Conservation (phyloP, 345 rosid species). For the Eucalyptus leucophloia region DNA sequence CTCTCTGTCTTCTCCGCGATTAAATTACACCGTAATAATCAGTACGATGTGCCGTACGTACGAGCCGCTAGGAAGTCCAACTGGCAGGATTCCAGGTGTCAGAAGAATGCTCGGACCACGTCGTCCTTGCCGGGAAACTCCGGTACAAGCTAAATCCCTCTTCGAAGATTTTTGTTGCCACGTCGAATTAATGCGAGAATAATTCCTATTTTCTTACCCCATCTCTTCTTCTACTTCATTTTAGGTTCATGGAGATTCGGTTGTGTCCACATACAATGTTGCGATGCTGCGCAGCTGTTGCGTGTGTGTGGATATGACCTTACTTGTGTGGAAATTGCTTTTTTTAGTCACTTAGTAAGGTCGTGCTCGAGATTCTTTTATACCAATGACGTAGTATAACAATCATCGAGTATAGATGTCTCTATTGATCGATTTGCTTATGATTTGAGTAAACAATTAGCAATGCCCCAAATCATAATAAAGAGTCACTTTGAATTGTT, state of each 20-base stretch:
- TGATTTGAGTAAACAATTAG: background rate
- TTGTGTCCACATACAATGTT: background rate
- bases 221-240: background rate
- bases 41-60: background rate
- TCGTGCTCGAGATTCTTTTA: background rate
- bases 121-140: background rate
- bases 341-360: background rate
- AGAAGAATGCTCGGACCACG: background rate
- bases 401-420: too few relatives aligned
- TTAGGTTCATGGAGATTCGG: background rate
- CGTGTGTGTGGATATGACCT: background rate
- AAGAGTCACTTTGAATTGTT: too few relatives aligned
- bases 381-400: background rate
- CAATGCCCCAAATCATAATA: too few relatives aligned
- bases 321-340: background rate
- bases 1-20: background rate
- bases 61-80: background rate
- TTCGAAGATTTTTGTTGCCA: background rate
- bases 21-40: background rate
- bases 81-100: background rate
- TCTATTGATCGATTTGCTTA: background rate
- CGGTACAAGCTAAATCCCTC: background rate
- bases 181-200: background rate
- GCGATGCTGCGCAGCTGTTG: background rate
- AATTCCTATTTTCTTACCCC: background rate